Evolutionary conservation across 139 green algal genomes (phyloP).

Genomic region (Desmodesmus armatus): DNA sequence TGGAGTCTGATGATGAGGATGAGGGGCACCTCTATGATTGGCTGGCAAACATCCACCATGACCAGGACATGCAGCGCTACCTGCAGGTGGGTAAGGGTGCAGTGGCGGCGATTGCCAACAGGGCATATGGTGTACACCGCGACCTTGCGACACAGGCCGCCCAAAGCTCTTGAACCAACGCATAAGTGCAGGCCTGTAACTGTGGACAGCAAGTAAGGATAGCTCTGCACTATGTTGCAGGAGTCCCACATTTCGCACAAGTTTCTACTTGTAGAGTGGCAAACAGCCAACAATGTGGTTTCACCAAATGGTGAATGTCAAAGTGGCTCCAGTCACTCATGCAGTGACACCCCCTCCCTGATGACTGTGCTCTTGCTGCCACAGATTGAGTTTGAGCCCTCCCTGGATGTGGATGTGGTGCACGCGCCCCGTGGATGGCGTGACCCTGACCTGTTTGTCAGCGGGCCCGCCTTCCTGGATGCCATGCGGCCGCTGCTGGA

Average conservation of each 20-base stretch:
- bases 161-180: neutral
- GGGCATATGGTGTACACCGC: neutral
- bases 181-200: neutral
- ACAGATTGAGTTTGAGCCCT: constrained; percentile 50
- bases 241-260: too few species aligned
- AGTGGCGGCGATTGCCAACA: neutral
- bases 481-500: constrained; percentile 47
- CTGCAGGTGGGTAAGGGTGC: constrained; percentile 28
- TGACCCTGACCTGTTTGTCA: constrained; percentile 1
- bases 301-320: too few species aligned
- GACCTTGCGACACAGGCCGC: neutral
- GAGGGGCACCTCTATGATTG: constrained; percentile 21
- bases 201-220: too few species aligned
- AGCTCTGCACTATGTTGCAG: too few species aligned
- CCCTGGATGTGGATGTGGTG: constrained; percentile 37
- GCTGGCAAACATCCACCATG: constrained; percentile 31
- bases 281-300: too few species aligned
- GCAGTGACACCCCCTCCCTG: too few species aligned
- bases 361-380: neutral
- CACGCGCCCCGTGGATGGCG: constrained; percentile 31
- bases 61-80: constrained; percentile 37
- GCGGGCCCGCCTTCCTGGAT: constrained; percentile 21
- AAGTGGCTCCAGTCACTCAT: too few species aligned
- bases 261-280: too few species aligned
- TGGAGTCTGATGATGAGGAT: neutral